A percentile compares a stretch with the other conserved stretches of the same genome.
These are phyloP conservation scores for Hyaloscypha hepaticicola DNA, from an alignment of 495 filamentous ascomycete genomes.

Conservation along the genomic window DNA sequence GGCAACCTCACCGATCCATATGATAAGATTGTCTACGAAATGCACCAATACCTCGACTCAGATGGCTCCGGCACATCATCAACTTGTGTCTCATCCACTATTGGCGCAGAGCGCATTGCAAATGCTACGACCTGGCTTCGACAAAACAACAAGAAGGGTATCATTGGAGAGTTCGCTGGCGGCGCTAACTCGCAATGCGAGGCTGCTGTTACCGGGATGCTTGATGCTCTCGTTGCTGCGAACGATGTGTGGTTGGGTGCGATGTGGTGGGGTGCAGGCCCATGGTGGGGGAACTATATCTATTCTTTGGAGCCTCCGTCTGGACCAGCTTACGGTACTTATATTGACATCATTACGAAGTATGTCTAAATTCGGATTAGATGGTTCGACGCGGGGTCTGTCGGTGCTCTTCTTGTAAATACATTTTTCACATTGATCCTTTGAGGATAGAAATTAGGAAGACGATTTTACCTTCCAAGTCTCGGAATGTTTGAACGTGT, in stretches of 20 bases:
- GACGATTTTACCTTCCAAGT: neutral
- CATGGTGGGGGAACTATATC: slow-evolving; percentile 29
- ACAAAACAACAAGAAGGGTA: slow-evolving; percentile 61
- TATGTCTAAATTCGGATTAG: slow-evolving; percentile 5
- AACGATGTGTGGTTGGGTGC: slow-evolving; percentile 71
- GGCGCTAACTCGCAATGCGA: slow-evolving; percentile 66
- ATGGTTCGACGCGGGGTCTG: neutral
- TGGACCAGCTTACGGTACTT: slow-evolving; percentile 13
- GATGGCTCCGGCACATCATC: slow-evolving; percentile 58
- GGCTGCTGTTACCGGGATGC: slow-evolving; percentile 61
- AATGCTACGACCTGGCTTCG: slow-evolving; percentile 69
- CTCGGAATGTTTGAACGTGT: too few species aligned
- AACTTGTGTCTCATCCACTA: slow-evolving; percentile 53
- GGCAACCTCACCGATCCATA: slow-evolving; percentile 51
- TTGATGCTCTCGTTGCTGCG: slow-evolving; percentile 56
- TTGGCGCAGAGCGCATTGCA: slow-evolving; percentile 61
- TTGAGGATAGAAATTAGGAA: neutral
- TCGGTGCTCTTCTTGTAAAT: neutral
- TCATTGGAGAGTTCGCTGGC: slow-evolving; percentile 73
- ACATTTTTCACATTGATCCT: neutral
- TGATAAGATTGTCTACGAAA: slow-evolving; percentile 44
- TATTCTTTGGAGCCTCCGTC: slow-evolving; percentile 22
- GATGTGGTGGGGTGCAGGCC: slow-evolving; percentile 58
- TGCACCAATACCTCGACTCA: slow-evolving; percentile 57
- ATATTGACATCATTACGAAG: slow-evolving; percentile 18